Evolutionary conservation across 148 eudicot species (phyloP), one percentile per base, ranked within the genome.

Genomic region (Camellia sinensis): DNA sequence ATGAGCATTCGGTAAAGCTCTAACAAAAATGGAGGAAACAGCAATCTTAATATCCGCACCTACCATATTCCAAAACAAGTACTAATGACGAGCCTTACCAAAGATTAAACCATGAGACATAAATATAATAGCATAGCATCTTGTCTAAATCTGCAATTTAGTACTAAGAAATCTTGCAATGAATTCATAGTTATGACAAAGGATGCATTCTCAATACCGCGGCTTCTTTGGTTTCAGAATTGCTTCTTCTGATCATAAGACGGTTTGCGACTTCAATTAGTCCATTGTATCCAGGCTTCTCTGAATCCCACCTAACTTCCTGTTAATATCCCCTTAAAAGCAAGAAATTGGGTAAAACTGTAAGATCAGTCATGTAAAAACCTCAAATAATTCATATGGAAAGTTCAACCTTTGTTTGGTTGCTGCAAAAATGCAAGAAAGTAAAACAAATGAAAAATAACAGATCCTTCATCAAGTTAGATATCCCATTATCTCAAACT

Each of bases 221-320:
- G 50, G 97, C 94, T 68, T 87, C 84, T 80, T 59, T 90, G 67
- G 96, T 73, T 83, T 93, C 91, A 53, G 85, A 84, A 74, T 88
- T 92, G 75, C 85, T 89, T 76, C 91, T 84, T 17, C 92, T 91
- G 43, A 87, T 56, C 90, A 88, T 89, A 18, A 95, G 90, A 74
- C 85, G 87, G 82, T 93, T 90, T 54, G 93, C 97, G 10, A 95
- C 93, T 82, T 95, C 99, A 78, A 95, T 91, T 78, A 95, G 79
- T 78, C 99, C 99, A 76, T 93, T 94, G 63, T 95, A 95, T 5
- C 93, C 97, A 10, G 85, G 87, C 83, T 92, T 95, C 62, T 89
- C 85, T 0, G 99, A 95, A 77, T 95, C 97, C 99, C 99, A 92
- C 5, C 97, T 92, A 60, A 84, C 89, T 67, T 93, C 99, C 99